Percentiles rank a stretch among this genome's conserved stretches.
Conservation (phyloP, 257 asterid species). For the Scutellaria barbata region DNA sequence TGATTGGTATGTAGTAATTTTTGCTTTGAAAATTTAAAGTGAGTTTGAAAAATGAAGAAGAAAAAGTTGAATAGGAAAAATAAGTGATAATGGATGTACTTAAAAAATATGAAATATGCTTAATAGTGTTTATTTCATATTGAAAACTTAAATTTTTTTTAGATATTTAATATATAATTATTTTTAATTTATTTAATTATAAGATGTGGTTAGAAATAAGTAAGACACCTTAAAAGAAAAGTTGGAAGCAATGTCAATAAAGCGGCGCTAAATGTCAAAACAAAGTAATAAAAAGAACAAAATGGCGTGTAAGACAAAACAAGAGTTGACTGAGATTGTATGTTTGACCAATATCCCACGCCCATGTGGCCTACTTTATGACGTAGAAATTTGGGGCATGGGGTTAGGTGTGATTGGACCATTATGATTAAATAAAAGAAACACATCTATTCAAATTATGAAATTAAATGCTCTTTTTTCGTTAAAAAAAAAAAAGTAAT, state of each 20-base stretch:
- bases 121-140: too few species aligned
- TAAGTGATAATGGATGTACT: too few species aligned
- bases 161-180: too few species aligned
- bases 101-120: too few species aligned
- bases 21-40: too few species aligned
- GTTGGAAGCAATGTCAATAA: constrained; percentile 42
- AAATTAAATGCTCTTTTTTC: background rate
- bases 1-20: too few species aligned
- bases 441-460: background rate
- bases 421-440: constrained; percentile 19
- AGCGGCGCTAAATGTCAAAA: constrained; percentile 45
- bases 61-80: too few species aligned
- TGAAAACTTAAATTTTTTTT: too few species aligned
- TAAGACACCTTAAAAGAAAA: too few species aligned
- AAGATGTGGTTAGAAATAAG: constrained; percentile 12
- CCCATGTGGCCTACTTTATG: constrained; percentile 49
- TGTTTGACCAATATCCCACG: constrained; percentile 37
- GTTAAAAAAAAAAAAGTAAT: too few species aligned
- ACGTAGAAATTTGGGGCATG: constrained; percentile 45
- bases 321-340: constrained; percentile 54
- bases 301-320: constrained; percentile 35
- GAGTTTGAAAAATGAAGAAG: too few species aligned
- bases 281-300: constrained; percentile 34
- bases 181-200: too few species aligned
- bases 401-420: constrained; percentile 53